Evolutionary conservation across 345 rosid genomes (phyloP), one percentile per base, ranked within the genome.

Genomic region (Trapa incisa): DNA sequence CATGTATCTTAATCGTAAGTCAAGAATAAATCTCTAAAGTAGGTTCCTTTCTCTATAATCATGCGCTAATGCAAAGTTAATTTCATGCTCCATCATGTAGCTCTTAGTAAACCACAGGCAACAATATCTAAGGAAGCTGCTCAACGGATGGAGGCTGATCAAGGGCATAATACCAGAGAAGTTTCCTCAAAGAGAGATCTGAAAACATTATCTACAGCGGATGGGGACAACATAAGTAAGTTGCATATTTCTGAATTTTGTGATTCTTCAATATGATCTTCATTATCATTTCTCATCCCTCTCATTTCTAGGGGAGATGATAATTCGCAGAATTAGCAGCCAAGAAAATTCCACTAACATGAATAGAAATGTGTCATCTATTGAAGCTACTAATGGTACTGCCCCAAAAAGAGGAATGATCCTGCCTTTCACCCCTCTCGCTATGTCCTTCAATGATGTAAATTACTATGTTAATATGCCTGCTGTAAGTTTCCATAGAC

Each of bases 391-490:
- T 42, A 79, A 74, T 17, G 81, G 75, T 56, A 73, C 74, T 69
- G 70, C 77, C 15, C 73, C 75, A 0, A 87, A 87, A 81, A 81
- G 80, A 84, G 96, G 96, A 74, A 84, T 85, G 91, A 85, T 83
- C 78, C 82, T 89, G 66, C 96, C 94, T 65, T 89, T 89, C 84
- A 81, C 86, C 38, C 91, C 93, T 37, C 83, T 83, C 13, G 83
- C 89, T 16, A 87, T 89, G 96, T 85, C 96, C 4, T 89, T 89
- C 17, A 82, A 86, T 53, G 70, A 68, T 37, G 86, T 89, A 54
- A 78, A 83, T 62, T 89, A 87, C 80, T 84, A 74, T 37, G 96
- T 89, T 0, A 91, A 87, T 73, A 89, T 89, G 91, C 96, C 96
- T 45, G 69, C 83, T 52, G 96, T 89, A 79, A 81, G 80, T 76